Conservation (phyloP, 2,329 filamentous ascomycete species). For the Mollisiaceae sp. region DNA sequence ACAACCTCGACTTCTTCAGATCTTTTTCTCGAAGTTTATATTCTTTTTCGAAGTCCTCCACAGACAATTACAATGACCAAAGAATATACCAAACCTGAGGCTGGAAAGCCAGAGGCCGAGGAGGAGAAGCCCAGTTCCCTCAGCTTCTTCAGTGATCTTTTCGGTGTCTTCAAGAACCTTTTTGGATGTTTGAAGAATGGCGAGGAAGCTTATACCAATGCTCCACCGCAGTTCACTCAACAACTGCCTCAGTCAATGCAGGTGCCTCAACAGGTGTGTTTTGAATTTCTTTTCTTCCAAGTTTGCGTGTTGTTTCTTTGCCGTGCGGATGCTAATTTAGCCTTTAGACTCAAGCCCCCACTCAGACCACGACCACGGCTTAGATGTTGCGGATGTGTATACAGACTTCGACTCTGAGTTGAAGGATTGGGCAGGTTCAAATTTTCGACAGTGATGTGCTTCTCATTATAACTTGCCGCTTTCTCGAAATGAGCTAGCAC, state of each 20-base stretch:
- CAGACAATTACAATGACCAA: too few species aligned
- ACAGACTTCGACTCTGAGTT: neutral
- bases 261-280: neutral
- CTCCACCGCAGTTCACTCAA: neutral
- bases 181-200: slow-evolving; percentile 13
- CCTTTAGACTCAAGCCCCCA: neutral
- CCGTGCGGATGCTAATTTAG: neutral
- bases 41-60: too few species aligned
- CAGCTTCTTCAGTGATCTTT: neutral
- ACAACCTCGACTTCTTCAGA: too few species aligned
- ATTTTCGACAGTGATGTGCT: too few species aligned
- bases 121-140: neutral
- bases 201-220: slow-evolving; percentile 4
- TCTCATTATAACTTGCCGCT: too few species aligned
- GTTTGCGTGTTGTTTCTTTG: neutral
- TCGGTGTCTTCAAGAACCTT: slow-evolving; percentile 10
- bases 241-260: slow-evolving; percentile 4
- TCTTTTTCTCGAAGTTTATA: too few species aligned
- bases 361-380: too few species aligned
- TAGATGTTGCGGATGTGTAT: neutral
- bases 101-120: neutral
- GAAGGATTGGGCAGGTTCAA: neutral
- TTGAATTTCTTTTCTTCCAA: neutral
- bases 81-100: neutral
- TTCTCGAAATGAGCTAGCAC: too few species aligned